A percentile compares a stretch with the other conserved stretches of the same genome.
These are phyloP conservation scores for Dioszegia hungarica DNA, from an alignment of 768 basidiomycete genomes.

Conservation along the genomic window DNA sequence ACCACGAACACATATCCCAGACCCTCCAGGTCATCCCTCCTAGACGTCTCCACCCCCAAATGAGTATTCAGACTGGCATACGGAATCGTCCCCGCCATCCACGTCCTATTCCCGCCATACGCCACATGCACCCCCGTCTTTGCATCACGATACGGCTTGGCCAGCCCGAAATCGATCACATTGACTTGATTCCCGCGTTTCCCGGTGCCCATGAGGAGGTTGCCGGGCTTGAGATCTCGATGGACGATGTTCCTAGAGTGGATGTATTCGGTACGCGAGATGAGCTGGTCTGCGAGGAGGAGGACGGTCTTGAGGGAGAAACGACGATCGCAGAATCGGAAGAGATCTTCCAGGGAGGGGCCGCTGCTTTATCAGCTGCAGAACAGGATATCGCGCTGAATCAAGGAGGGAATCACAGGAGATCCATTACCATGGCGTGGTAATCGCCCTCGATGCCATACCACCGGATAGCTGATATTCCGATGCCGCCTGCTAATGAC, in stretches of 20 bases:
- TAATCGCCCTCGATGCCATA: conserved; percentile 94
- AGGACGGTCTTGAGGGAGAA: conserved; percentile 93
- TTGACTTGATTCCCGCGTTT: conserved; percentile 99
- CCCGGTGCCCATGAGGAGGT: conserved; percentile 98
- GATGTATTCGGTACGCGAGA: conserved; percentile 92
- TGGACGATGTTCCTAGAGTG: conserved; percentile 92
- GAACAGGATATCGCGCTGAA: background rate
- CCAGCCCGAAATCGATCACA: conserved; percentile 66
- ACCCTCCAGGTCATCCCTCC: conserved; percentile 95
- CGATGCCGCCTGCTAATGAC: conserved; percentile 78
- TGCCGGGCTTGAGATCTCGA: conserved; percentile 96
- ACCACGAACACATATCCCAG: conserved; percentile 95
- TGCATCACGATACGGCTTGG: conserved; percentile 99
- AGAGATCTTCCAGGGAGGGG: conserved; percentile 52
- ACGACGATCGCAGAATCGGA: conserved; percentile 65
- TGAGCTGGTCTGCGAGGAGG: conserved; percentile 90
- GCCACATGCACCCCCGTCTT: conserved; percentile 99
- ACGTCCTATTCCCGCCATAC: conserved; percentile 99
- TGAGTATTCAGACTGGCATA: conserved; percentile 99
- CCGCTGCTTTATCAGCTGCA: conserved; percentile 30
- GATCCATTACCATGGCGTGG: conserved; percentile 98
- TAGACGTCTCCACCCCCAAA: conserved; percentile 90
- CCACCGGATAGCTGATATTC: conserved; percentile 88
- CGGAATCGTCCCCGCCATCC: conserved; percentile 93
- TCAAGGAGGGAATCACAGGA: conserved; percentile 58